Evolutionary conservation across 805 yeast species (phyloP).

Genomic region (Lachancea quebecensis): DNA sequence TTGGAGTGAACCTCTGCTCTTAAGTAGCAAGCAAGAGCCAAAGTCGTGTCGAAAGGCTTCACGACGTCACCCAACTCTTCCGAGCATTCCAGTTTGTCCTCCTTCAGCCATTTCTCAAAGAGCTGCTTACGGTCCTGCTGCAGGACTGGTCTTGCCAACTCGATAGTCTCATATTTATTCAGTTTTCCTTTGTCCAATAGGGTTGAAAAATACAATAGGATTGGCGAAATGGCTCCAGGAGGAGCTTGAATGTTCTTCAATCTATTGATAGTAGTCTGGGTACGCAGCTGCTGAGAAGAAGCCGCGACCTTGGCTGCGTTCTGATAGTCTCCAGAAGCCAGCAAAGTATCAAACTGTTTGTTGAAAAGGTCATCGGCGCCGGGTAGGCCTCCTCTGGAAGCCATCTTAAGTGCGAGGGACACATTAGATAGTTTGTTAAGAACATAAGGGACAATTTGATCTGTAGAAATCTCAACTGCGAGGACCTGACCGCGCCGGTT

Average conservation of each 20-base stretch:
- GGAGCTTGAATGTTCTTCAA: constrained; percentile 84
- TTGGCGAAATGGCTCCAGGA: constrained; percentile 93
- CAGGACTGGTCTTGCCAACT: constrained; percentile 89
- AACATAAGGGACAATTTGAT: constrained; percentile 82
- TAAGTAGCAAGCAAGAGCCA: constrained; percentile 87
- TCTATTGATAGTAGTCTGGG: constrained; percentile 88
- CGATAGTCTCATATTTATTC: constrained; percentile 88
- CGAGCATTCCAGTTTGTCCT: constrained; percentile 88
- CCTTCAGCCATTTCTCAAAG: constrained; percentile 93
- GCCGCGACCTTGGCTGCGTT: constrained; percentile 97
- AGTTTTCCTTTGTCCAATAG: constrained; percentile 87
- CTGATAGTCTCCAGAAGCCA: constrained; percentile 78
- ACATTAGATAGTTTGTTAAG: constrained; percentile 81
- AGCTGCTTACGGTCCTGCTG: constrained; percentile 92
- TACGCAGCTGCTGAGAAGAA: constrained; percentile 84
- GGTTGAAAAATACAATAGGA: constrained; percentile 85
- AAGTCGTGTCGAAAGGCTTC: constrained; percentile 74
- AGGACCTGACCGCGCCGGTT: constrained; percentile 94
- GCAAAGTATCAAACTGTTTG: constrained; percentile 83
- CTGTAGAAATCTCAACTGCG: constrained; percentile 81
- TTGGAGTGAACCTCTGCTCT: constrained; percentile 78
- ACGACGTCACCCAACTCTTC: constrained; percentile 97
- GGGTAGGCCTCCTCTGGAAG: constrained; percentile 92
- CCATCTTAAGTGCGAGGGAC: constrained; percentile 75
- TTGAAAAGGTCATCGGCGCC: constrained; percentile 91